Conservation (phyloP, 805 yeast genomes). For the Ogataea ramenticola region DNA sequence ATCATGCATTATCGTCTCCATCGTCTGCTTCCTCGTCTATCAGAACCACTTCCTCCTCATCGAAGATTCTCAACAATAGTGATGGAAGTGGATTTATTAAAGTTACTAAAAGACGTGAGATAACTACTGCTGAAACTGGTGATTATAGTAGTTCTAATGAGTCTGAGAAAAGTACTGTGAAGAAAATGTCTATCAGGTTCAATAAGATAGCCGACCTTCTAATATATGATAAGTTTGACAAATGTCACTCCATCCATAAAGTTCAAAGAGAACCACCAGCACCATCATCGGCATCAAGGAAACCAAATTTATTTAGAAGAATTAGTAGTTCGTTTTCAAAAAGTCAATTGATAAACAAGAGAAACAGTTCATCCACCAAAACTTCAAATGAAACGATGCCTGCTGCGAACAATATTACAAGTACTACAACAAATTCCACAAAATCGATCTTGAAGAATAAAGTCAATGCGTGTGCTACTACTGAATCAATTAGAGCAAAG, state of each 20-base stretch:
- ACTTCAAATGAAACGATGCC: not conserved
- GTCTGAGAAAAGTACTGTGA: not conserved
- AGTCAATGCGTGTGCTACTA: conserved; percentile 25
- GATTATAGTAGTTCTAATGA: not conserved
- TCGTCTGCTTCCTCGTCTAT: no score
- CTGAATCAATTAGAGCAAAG: conserved; percentile 29
- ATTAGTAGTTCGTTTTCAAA: conserved; percentile 13
- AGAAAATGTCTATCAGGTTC: not conserved
- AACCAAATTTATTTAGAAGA: conserved; percentile 10
- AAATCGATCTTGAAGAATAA: conserved; percentile 32
- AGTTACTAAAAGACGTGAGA: not conserved
- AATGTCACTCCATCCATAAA: not conserved
- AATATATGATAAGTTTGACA: not conserved
- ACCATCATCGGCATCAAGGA: not conserved
- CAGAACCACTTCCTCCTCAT: no score
- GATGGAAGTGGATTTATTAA: no score
- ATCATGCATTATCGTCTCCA: no score
- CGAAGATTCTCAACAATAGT: no score
- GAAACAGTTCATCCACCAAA: conserved; percentile 4
- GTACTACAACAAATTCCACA: no score
- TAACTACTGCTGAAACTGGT: not conserved
- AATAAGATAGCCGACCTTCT: not conserved
- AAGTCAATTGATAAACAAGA: conserved; percentile 7
- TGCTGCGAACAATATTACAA: no score
- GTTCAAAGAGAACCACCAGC: not conserved